A percentile compares a stretch with the other conserved stretches of the same genome.
Evolutionary conservation across 2,329 filamentous ascomycete genomes (phyloP).

Genomic region (Aureobasidium namibiae): DNA sequence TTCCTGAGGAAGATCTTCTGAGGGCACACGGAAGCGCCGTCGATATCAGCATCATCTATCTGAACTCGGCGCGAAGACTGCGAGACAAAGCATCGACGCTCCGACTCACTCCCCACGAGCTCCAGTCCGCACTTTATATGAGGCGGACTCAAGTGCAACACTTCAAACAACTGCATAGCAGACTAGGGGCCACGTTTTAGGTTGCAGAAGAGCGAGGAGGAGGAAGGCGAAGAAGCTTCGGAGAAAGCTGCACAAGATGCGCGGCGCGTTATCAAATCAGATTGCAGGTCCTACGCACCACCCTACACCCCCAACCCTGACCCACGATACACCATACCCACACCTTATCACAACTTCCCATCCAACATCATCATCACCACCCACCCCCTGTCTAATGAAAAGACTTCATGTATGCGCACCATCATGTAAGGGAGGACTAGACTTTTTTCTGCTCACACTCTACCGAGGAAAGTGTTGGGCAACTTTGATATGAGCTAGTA

Average conservation of each 20-base stretch:
- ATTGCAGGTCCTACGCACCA: not conserved
- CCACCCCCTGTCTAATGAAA: not conserved
- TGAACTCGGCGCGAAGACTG: not conserved
- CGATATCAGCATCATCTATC: not conserved
- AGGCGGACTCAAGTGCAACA: not conserved
- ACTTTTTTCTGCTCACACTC: not conserved
- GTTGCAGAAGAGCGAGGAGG: slow-evolving; percentile 1
- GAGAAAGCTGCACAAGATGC: not conserved
- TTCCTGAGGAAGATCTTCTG: not conserved
- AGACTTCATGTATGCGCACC: slow-evolving; percentile 14
- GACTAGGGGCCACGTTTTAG: slow-evolving; percentile 10
- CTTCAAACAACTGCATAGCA: slow-evolving; percentile 8
- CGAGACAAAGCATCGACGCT: not conserved
- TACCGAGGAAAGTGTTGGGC: not conserved
- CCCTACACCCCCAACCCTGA: not conserved
- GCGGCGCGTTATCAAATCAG: not conserved
- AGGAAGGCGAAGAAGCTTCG: not conserved
- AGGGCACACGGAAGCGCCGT: not conserved
- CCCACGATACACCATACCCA: slow-evolving; percentile 3
- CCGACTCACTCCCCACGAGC: not conserved
- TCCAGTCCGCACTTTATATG: not conserved
- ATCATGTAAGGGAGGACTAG: slow-evolving; percentile 14
- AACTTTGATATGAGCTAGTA: slow-evolving; percentile 2
- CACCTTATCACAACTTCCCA: not conserved
- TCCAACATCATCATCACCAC: not conserved